Base-by-base conservation (phyloP, 139 green algal species). In the Tetradesmus lagerheimii region DNA sequence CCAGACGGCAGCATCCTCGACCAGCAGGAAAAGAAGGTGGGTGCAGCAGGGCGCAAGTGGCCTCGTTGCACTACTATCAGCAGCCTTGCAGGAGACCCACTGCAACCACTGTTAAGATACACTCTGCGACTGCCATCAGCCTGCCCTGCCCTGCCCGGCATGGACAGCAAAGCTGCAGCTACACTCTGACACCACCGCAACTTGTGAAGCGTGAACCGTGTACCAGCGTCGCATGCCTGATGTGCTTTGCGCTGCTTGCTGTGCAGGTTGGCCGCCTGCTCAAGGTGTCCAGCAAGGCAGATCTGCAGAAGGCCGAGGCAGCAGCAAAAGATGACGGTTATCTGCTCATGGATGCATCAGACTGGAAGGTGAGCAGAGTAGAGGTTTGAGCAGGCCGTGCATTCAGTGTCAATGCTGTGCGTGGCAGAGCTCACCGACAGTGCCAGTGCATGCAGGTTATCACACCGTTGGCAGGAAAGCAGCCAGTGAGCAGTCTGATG, bases 281-380 rank as follows among this genome's bases (percentile, higher is more conserved):
- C 67, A 31, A 64, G 25, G 79, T 93, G 25, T 85, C 66, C 2
- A 43, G 16, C 35, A 67, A 62, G 31, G 86, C 41, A 11, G 91
- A 90, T 66, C 83, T 92, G 38, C 35, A 80, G 80, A 57, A 62
- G n/a, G 81, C 82, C 47, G 57, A 71, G 25, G 27, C 37, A 71
- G 80, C 43, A 20, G 29, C 76, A 38, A 4, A 67, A 14, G 11
- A 47, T 5, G 50, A 43, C 9, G 92, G 89, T 34, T 83, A 57
- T 12, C n/a, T 92, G n/a, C 62, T 96, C 8, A 80, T 96, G 92
- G 93, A 95, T 67, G 92, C 92, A 0, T 45, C 81, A 57, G 94
- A 96, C 89, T 96, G 94, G 90, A 94, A 94, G 88, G 90, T 93
- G 9, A 64, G 83, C 35, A 20, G n/a, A 71, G 23, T n/a, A n/a